Conservation (phyloP, 257 asterid genomes). For the Knoxia roxburghii region DNA sequence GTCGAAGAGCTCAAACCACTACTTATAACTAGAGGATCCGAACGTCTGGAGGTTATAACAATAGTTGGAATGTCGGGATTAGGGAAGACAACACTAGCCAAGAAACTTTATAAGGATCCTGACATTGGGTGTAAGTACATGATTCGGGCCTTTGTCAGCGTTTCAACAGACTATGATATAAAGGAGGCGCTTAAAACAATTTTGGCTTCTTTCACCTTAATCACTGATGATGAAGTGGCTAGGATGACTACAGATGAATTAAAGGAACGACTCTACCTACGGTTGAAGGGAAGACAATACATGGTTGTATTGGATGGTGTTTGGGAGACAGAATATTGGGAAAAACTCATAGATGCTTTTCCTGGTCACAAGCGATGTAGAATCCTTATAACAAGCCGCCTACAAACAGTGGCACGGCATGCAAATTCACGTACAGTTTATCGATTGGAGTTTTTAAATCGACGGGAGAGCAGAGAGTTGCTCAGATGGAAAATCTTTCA, state of each 20-base stretch:
- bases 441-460: neutral
- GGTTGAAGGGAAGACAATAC: constrained; percentile 32
- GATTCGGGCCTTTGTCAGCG: constrained; percentile 40
- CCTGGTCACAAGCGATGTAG: neutral
- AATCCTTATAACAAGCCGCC: neutral
- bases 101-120: constrained; percentile 37
- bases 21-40: constrained; percentile 4
- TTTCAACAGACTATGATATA: constrained; percentile 41
- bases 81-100: constrained; percentile 22
- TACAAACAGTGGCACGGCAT: neutral
- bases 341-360: neutral
- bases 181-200: constrained; percentile 43
- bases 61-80: constrained; percentile 18
- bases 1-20: constrained; percentile 3
- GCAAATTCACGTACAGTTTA: neutral
- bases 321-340: constrained; percentile 18
- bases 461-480: constrained; percentile 1
- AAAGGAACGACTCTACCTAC: constrained; percentile 21
- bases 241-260: constrained; percentile 32
- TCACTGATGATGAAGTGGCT: constrained; percentile 22
- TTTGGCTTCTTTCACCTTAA: constrained; percentile 18
- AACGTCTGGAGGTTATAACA: neutral
- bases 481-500: constrained; percentile 13
- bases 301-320: too few species aligned
- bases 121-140: constrained; percentile 30